Base-by-base conservation (phyloP, 169 alveolate genomes). In the Gregarina niphandrodes region DNA sequence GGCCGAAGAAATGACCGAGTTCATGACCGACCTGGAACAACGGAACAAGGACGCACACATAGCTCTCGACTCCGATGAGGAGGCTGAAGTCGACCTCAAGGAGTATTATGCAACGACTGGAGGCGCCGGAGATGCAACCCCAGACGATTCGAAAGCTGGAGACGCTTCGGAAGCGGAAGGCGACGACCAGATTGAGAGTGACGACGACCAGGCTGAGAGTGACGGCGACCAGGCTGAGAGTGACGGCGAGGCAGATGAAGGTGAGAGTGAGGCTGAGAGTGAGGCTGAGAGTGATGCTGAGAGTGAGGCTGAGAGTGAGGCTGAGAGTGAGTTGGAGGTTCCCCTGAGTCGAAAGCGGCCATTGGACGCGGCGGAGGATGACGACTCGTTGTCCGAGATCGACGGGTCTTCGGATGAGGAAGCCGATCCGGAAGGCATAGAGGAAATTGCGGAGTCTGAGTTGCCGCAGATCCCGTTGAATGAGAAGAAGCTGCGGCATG, bases 401-500 rank as follows among this genome's bases (percentile, higher is more conserved):
- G 44, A 37, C 16, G 21, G 44, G 2, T 12, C 20, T 22, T 29
- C 31, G 16, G 11, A 13, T 21, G 2, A 22, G 29, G 29, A 22
- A 28, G 17, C n/a, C n/a, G n/a, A n/a, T n/a, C n/a, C n/a, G n/a
- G n/a, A n/a, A n/a, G n/a, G n/a, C n/a, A n/a, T n/a, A n/a, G n/a
- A n/a, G n/a, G n/a, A n/a, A n/a, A n/a, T n/a, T n/a, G n/a, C n/a
- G n/a, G n/a, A n/a, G n/a, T n/a, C n/a, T n/a, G n/a, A 32, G 2
- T 31, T 51, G 11, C 61, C 61, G 3, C 42, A 34, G 21, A 29
- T 51, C 9, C 61, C 61, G 6, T 37, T 42, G 6, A 29, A 30
- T 2, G 61, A 51, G 26, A 51, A 51, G 32, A 31, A 42, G 38
- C 16, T 36, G 20, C 32, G 49, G 32, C 49, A 42, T 41, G 5